Base-by-base conservation (phyloP, 2,329 filamentous ascomycete species). In the Chaetomium sp. region DNA sequence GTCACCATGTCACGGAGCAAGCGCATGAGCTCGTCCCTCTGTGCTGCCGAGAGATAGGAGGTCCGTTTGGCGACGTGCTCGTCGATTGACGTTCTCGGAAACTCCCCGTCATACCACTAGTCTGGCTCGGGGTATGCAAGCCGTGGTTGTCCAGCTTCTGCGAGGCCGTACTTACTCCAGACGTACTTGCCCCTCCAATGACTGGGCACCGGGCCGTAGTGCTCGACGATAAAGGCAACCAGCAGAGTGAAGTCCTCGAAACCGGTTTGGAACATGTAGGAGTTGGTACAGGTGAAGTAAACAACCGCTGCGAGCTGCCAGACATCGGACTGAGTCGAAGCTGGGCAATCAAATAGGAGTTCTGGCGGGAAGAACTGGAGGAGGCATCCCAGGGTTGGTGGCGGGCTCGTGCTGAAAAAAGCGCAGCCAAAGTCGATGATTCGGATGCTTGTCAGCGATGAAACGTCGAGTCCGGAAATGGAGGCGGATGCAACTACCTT, bases 261-360 rank as follows among this genome's bases (percentile, higher is more conserved):
- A 47, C 53, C 60, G 33, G 47, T 12, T 19, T 58, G 45, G 10
- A 63, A 63, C 49, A 63, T 51, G 27, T 50, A 49, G 6, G 10
- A 5, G 23, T 7, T 38, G 21, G 33, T 45, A 25, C 1, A 53
- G 23, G 55, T 58, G 19, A n/a, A 53, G 42, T 45, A 62, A 0
- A 62, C 6, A 27, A 59, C 9, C 3, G 33, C 55, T 35, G 62
- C 62, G 10, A 63, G 45, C 47, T 60, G 57, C 57, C 47, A 60
- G 21, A 53, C 35, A 49, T 60, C 47, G 57, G n/a, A 29, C 6
- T 53, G 19, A n/a, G 12, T n/a, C 10, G 57, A 53, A 12, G 49
- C 29, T 2, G 12, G 47, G 12, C 33, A 42, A 9, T 21, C 47
- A 21, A 60, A 60, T 1, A 51, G 49, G 31, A 53, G 16, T 16